Evolutionary conservation across 78 protist species (phyloP), one percentile per base, ranked within the genome.

Genomic region (Dictyostelium firmibasis): DNA sequence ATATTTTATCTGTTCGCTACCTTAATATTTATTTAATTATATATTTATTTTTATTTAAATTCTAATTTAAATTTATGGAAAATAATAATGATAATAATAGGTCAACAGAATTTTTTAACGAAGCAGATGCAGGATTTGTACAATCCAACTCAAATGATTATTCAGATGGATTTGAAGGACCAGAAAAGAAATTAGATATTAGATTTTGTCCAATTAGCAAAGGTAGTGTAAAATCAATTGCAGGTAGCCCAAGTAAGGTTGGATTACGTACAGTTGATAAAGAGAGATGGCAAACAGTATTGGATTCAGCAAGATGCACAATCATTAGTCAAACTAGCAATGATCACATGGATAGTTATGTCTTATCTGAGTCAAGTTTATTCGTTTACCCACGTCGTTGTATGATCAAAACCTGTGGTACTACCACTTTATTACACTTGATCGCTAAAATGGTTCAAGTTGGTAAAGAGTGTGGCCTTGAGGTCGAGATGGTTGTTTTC

Each of bases 321-420:
- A 98, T 98, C 79, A 87, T 98, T 25, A 85, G 96, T 8, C 92
- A 74, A 29, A 85, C 86, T 0, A 43, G 84, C 36, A 92, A 97
- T 89, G 92, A 93, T 11, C 43, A 44, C 92, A 91, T 76, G 60
- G 98, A 97, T 84, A 77, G 96, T 44, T 98, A 96, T 85, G 97
- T 98, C 25, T 92, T 97, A 77, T 95, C 98, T 23, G 99, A 98
- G 87, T 88, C 97, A 50, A 74, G 93, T 11, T 81, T 98, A 72
- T 98, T 98, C 53, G 98, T 98, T 72, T 96, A 78, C 57, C 78
- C 92, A 18, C 62, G 94, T 74, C 31, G 84, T 62, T 85, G 96
- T 2, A 79, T 98, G 81, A 27, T 98, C 60, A 97, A 98, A 94
- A 98, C 99, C 1, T 98, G 99, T 91, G 99, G 99, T 53, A 92